Evolutionary conservation across 2,329 filamentous ascomycete genomes (phyloP).

Genomic region (Ambrosiella beaveri): DNA sequence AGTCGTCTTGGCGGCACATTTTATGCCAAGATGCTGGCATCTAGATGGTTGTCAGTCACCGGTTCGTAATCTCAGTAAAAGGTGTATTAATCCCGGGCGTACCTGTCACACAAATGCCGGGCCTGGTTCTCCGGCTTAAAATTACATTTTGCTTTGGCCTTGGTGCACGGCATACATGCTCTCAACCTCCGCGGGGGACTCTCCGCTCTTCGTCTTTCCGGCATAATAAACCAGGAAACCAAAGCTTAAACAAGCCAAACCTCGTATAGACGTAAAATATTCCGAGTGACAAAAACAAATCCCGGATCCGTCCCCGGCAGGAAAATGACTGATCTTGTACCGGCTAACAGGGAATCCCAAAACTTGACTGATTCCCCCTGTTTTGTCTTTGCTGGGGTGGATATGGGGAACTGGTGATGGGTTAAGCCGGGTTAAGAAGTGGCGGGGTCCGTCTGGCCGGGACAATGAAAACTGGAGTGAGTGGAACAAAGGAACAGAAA

Average conservation of each 20-base stretch:
- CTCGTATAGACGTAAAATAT: too few relatives aligned
- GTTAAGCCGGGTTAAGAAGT: background rate
- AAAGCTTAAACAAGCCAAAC: too few relatives aligned
- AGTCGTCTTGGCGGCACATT: conserved; percentile 18
- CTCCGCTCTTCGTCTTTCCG: conserved; percentile 3
- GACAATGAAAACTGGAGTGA: background rate
- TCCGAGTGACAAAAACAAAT: too few relatives aligned
- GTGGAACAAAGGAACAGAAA: background rate
- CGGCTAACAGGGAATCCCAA: too few relatives aligned
- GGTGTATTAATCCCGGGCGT: background rate
- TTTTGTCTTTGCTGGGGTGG: background rate
- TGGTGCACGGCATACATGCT: conserved; percentile 14
- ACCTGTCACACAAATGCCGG: conserved; percentile 13
- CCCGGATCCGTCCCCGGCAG: too few relatives aligned
- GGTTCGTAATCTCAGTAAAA: too few relatives aligned
- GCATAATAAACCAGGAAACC: background rate
- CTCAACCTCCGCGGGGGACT: conserved; percentile 14
- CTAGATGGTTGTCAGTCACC: conserved; percentile 5
- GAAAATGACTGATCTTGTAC: too few relatives aligned
- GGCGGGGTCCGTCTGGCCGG: background rate
- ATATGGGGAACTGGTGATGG: background rate
- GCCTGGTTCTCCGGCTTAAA: conserved; percentile 12
- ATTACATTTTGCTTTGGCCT: conserved; percentile 14
- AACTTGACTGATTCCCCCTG: background rate
- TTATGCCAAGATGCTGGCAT: conserved; percentile 18